These are phyloP conservation scores for Abrus precatorius DNA, from an alignment of 306 rosid genomes.

Conservation along the genomic window DNA sequence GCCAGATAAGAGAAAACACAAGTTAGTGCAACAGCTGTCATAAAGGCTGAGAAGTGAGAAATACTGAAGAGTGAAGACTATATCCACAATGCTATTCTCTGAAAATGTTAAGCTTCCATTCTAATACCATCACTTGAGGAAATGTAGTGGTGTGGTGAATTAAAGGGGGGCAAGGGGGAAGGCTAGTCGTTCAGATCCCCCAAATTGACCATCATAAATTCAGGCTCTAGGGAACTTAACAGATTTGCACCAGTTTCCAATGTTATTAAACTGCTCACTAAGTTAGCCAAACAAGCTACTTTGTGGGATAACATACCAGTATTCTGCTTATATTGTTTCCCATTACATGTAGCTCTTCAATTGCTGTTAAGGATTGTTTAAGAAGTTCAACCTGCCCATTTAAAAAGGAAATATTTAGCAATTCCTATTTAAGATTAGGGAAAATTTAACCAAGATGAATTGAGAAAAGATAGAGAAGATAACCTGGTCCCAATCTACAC, in stretches of 20 bases:
- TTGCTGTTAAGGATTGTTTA: slow-evolving; percentile 65
- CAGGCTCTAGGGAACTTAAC: neutral
- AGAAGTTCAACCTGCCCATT: slow-evolving; percentile 79
- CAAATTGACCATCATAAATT: slow-evolving; percentile 31
- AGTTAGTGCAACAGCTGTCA: slow-evolving; percentile 9
- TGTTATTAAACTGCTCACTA: slow-evolving; percentile 12
- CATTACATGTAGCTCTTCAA: slow-evolving; percentile 94
- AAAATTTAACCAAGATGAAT: slow-evolving; percentile 8
- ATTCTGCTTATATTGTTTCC: slow-evolving; percentile 78
- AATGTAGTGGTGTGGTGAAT: slow-evolving; percentile 12
- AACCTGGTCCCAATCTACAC: slow-evolving; percentile 86
- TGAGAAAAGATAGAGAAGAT: slow-evolving; percentile 35
- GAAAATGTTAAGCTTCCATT: slow-evolving; percentile 28
- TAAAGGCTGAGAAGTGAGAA: slow-evolving; percentile 9
- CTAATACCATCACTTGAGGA: slow-evolving; percentile 17
- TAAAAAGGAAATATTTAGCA: slow-evolving; percentile 47
- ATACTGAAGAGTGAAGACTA: slow-evolving; percentile 5
- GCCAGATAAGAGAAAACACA: slow-evolving; percentile 28
- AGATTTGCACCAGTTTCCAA: neutral
- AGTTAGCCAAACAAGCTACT: slow-evolving; percentile 12
- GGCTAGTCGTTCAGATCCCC: slow-evolving; percentile 10
- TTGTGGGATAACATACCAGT: slow-evolving; percentile 55
- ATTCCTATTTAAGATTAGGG: slow-evolving; percentile 4
- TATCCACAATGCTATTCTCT: slow-evolving; percentile 37
- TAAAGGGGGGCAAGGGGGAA: neutral